Evolutionary conservation across 2,329 filamentous ascomycete species (phyloP).

Genomic region (Aspergillus niger): DNA sequence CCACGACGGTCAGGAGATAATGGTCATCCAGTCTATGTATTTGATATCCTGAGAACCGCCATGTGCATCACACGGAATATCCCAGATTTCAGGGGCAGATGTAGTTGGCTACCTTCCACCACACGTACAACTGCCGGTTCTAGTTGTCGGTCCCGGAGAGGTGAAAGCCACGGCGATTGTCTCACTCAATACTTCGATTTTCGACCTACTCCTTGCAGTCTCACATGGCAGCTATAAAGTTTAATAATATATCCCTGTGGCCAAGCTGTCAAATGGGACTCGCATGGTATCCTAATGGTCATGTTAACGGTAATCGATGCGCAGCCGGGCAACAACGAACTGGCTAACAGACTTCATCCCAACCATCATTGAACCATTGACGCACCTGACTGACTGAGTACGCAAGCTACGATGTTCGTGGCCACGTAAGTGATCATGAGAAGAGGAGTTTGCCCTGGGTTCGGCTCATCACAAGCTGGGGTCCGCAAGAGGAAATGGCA

Average conservation of each 20-base stretch:
- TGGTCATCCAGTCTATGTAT: background rate
- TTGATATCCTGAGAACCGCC: background rate
- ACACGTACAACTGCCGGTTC: background rate
- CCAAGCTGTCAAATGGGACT: background rate
- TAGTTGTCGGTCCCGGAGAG: background rate
- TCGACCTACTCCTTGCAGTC: background rate
- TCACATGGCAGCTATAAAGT: background rate
- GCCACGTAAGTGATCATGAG: background rate
- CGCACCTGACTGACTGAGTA: background rate
- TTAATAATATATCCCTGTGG: background rate
- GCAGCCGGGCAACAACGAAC: background rate
- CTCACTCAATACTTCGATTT: conserved; percentile 1
- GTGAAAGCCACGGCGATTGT: background rate
- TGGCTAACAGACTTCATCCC: background rate
- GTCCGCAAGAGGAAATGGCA: conserved; percentile 10
- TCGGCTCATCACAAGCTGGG: background rate
- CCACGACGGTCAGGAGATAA: background rate
- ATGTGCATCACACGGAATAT: background rate
- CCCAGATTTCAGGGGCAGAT: background rate
- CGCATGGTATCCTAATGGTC: background rate
- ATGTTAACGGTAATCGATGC: background rate
- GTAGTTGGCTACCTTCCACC: background rate
- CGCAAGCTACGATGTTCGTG: background rate
- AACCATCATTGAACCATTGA: background rate
- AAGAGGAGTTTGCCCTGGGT: background rate